Evolutionary conservation across 2,329 filamentous ascomycete genomes (phyloP).

Genomic region (Fusarium sp.): DNA sequence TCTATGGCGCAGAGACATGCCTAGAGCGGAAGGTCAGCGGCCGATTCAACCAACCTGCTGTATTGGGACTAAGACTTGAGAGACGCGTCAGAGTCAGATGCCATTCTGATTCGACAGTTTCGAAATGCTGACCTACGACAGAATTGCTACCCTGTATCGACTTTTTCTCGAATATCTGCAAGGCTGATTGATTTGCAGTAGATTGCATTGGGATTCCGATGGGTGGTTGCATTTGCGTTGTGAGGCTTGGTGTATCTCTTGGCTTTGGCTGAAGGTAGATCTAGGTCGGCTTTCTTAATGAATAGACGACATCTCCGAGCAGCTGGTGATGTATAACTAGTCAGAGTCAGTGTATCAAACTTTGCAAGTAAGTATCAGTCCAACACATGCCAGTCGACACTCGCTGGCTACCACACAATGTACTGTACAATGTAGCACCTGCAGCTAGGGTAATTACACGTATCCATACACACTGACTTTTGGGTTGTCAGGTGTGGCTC

Average conservation of each 20-base stretch:
- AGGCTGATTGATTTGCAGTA: slow-evolving; percentile 1
- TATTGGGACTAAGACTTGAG: neutral
- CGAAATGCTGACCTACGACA: neutral
- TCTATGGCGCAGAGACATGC: neutral
- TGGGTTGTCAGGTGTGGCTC: slow-evolving; percentile 3
- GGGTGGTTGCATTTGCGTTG: neutral
- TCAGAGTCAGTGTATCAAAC: neutral
- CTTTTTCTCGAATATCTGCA: neutral
- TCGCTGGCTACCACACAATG: neutral
- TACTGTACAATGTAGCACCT: neutral
- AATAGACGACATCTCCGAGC: no score
- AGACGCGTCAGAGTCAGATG: neutral
- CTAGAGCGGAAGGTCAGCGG: slow-evolving; percentile 19
- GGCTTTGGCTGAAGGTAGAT: neutral
- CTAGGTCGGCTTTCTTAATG: neutral
- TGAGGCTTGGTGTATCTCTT: neutral
- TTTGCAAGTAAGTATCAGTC: neutral
- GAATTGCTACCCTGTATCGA: neutral
- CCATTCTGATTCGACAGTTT: neutral
- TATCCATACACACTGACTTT: neutral
- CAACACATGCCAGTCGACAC: neutral
- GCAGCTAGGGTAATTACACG: neutral
- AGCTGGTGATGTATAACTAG: neutral
- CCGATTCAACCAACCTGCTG: slow-evolving; percentile 1
- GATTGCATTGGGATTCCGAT: neutral